Base-by-base conservation (phyloP, 345 rosid genomes). In the Arabidopsis arenosa region DNA sequence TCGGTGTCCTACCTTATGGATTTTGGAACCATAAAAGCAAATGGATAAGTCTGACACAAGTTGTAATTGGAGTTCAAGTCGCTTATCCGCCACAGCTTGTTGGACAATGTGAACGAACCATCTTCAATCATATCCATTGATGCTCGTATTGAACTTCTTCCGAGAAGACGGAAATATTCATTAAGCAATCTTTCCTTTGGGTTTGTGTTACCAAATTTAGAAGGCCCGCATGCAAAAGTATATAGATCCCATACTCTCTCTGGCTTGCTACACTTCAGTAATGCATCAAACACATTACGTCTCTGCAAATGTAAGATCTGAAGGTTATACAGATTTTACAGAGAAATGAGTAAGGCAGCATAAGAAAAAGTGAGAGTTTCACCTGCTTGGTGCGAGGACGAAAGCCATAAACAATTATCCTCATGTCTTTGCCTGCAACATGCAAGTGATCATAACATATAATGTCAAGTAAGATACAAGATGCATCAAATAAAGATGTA, bases 151-250 rank as follows among this genome's bases (percentile, higher is more conserved):
- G 88, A 85, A 62, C 82, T 76, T 81, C 70, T 86, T 75, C 97
- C 93, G 47, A 96, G 87, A 74, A 96, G 98, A 63, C 98, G 98
- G 51, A 93, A 91, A 79, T 89, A 96, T 84, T 96, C 99, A 76
- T 91, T 88, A 84, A 96, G 80, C 77, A 96, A 55, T 52, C 95
- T 90, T 81, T 88, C 85, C 85, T 88, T 89, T 58, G 99, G 99
- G 77, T 83, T 85, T 8, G 82, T 45, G 80, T 88, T 90, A 52
- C 81, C 80, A 79, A 75, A 95, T 80, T 79, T 92, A 79, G 88
- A 89, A 68, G 94, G 86, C 41, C 96, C 97, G 59, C 87, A 85
- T 47, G 89, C 58, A 88, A 95, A 92, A 40, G 97, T 88, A 77
- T 89, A 95, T 76, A 92, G 87, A 81, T 95, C 97, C 92, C 96